A percentile compares a stretch with the other conserved stretches of the same genome.
Evolutionary conservation across 139 green algal genomes (phyloP).

Genomic region (Picochlorum sp.): DNA sequence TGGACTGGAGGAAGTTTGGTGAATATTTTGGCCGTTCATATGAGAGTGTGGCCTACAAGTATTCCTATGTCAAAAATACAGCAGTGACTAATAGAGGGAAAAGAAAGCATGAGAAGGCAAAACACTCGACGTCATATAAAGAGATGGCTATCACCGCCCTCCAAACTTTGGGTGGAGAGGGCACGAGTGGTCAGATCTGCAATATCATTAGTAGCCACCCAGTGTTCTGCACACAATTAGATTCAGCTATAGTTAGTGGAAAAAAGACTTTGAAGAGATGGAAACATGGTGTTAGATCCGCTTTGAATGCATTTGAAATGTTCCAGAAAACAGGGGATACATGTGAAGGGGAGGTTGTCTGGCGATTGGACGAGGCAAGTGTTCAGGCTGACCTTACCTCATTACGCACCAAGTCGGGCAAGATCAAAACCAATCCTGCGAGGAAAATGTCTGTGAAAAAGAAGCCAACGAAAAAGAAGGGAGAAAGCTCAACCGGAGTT

Average conservation of each 20-base stretch:
- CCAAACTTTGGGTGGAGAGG: conserved; percentile 16
- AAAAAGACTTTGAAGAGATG: conserved; percentile 38
- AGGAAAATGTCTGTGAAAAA: conserved; percentile 11
- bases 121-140: conserved; percentile 36
- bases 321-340: conserved; percentile 23
- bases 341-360: conserved; percentile 31
- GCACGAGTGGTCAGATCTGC: conserved; percentile 29
- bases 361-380: conserved; percentile 22
- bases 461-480: not conserved
- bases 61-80: conserved; percentile 34
- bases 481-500: not conserved
- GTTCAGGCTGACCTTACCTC: conserved; percentile 11
- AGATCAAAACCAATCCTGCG: conserved; percentile 10
- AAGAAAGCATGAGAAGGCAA: conserved; percentile 29
- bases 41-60: conserved; percentile 34
- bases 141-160: conserved; percentile 33
- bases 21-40: conserved; percentile 32
- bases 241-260: conserved; percentile 31
- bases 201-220: conserved; percentile 12
- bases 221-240: conserved; percentile 24
- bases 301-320: conserved; percentile 36
- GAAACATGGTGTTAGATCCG: conserved; percentile 35
- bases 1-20: conserved; percentile 33
- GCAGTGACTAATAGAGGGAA: conserved; percentile 1
- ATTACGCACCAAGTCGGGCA: conserved; percentile 10